These are phyloP conservation scores for Metarhizium robertsii DNA, from an alignment of 2,329 filamentous ascomycete species.

Conservation along the genomic window DNA sequence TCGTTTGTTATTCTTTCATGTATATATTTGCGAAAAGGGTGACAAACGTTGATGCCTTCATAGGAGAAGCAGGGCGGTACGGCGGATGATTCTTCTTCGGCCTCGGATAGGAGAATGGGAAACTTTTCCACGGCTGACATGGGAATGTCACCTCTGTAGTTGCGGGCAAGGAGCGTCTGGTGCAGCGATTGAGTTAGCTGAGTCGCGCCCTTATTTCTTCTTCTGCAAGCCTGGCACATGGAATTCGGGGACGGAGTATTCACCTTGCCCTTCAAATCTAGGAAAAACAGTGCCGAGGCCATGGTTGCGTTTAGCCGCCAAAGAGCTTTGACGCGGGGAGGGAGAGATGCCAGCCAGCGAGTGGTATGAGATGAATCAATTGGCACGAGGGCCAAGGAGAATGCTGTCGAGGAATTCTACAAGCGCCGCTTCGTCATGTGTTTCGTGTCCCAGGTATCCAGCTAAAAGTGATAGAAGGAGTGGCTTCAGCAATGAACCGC, in stretches of 20 bases:
- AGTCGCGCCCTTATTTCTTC: background rate
- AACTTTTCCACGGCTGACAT: constrained; percentile 99
- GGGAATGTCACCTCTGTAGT: constrained; percentile 96
- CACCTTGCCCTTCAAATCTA: constrained; percentile 99
- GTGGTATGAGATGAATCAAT: constrained; percentile 11
- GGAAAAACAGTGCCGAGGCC: constrained; percentile 97
- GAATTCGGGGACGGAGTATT: background rate
- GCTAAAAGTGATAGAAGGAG: background rate
- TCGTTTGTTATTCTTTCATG: too few species aligned
- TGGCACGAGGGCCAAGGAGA: constrained; percentile 16
- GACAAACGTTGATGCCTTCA: constrained; percentile 90
- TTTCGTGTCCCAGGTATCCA: background rate
- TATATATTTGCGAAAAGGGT: background rate
- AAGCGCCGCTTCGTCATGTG: constrained; percentile 1
- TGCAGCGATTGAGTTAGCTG: constrained; percentile 10
- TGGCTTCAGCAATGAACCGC: background rate
- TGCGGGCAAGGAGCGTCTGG: constrained; percentile 93
- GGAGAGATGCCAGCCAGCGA: background rate
- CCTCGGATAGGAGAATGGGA: constrained; percentile 88
- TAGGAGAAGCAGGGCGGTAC: constrained; percentile 97
- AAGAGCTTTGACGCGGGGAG: background rate
- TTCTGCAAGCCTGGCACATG: background rate
- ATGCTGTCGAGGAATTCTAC: constrained; percentile 2
- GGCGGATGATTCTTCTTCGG: constrained; percentile 96
- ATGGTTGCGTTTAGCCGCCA: constrained; percentile 39